Conservation (phyloP, 345 rosid species). For the Lepidium sativum region DNA sequence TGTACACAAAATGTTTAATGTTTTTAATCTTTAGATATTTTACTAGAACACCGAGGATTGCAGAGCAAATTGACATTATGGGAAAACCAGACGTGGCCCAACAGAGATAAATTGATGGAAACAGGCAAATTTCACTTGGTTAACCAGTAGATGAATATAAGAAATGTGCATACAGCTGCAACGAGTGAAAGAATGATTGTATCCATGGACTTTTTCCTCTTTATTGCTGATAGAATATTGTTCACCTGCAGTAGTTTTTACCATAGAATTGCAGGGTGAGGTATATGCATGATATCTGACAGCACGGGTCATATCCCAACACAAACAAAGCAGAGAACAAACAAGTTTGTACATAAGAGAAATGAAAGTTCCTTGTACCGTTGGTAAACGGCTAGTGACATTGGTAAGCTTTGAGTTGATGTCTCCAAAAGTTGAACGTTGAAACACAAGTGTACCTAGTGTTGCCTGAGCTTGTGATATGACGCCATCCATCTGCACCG, state of each 20-base stretch:
- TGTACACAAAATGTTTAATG: conserved; percentile 24
- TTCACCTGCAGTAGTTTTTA: conserved; percentile 63
- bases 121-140: conserved; percentile 47
- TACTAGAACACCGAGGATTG: conserved; percentile 11
- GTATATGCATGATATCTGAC: background rate
- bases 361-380: conserved; percentile 40
- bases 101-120: conserved; percentile 13
- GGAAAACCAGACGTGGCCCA: conserved; percentile 18
- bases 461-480: conserved; percentile 97
- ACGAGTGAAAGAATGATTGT: conserved; percentile 86
- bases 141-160: conserved; percentile 89
- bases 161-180: conserved; percentile 91
- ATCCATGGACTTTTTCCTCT: conserved; percentile 96
- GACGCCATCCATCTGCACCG: conserved; percentile 77
- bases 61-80: conserved; percentile 16
- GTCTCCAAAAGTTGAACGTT: conserved; percentile 90
- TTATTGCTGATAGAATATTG: conserved; percentile 66
- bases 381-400: conserved; percentile 85
- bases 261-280: conserved; percentile 6
- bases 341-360: background rate
- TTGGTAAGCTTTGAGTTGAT: conserved; percentile 88
- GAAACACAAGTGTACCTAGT: conserved; percentile 73
- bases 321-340: background rate
- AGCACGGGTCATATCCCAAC: background rate
- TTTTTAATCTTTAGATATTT: conserved; percentile 13